A percentile compares a stretch with the other conserved stretches of the same genome.
Conservation (phyloP, 768 basidiomycete species). For the Piloderma croceum region DNA sequence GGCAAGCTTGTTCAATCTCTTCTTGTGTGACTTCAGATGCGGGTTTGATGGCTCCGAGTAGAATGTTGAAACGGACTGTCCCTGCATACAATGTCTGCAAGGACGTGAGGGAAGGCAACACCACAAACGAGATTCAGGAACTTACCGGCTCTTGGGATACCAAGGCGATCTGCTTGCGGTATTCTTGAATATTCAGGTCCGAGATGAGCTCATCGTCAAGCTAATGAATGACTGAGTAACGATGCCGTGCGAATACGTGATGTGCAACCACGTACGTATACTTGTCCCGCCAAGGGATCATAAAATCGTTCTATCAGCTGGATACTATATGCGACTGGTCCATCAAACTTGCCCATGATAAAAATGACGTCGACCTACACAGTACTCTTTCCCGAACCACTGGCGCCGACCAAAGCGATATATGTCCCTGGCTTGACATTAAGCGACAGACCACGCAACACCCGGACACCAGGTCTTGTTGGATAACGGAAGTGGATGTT, state of each 20-base stretch:
- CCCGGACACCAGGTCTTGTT: constrained; percentile 75
- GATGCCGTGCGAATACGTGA: constrained; percentile 1
- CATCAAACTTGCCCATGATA: constrained; percentile 5
- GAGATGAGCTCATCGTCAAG: constrained; percentile 73
- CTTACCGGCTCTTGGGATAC: constrained; percentile 93
- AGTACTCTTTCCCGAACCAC: constrained; percentile 81
- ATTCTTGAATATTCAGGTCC: constrained; percentile 77
- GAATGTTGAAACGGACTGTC: constrained; percentile 84
- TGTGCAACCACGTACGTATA: constrained; percentile 41
- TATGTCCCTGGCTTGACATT: constrained; percentile 73
- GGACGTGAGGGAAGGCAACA: no score
- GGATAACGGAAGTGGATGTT: constrained; percentile 89
- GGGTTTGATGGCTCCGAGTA: constrained; percentile 80
- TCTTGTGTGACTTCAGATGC: constrained; percentile 74
- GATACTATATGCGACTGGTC: constrained; percentile 49
- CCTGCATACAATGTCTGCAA: constrained; percentile 92
- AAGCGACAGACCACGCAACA: constrained; percentile 71
- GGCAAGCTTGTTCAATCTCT: constrained; percentile 81
- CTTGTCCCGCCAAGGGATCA: constrained; percentile 65
- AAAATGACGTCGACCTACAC: constrained; percentile 45
- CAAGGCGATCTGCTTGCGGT: constrained; percentile 81
- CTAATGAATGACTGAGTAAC: constrained; percentile 24
- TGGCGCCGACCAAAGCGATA: constrained; percentile 76
- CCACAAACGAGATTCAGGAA: no score
- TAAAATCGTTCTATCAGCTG: constrained; percentile 84